Conservation (phyloP, 2,329 filamentous ascomycete genomes). For the Penicillium brevicompactum region DNA sequence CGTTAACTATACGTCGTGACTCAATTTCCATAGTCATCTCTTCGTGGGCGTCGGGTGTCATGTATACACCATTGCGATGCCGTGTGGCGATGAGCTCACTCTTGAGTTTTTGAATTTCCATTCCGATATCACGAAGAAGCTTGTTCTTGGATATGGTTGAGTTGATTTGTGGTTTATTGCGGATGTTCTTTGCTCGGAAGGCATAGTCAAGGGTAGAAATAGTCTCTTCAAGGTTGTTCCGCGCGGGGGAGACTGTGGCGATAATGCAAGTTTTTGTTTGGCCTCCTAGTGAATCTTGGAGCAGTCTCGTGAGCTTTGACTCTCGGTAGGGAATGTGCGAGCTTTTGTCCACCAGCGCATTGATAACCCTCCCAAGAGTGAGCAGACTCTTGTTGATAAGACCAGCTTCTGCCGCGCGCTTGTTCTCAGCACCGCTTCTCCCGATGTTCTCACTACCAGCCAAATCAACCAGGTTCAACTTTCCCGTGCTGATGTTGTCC, state of each 20-base stretch:
- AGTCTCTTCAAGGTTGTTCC: slow-evolving; percentile 94
- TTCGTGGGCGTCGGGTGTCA: slow-evolving; percentile 85
- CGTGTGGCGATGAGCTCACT: slow-evolving; percentile 89
- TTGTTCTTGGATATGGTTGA: slow-evolving; percentile 91
- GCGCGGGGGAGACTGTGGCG: slow-evolving; percentile 90
- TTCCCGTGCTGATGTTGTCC: slow-evolving; percentile 86
- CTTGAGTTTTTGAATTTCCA: slow-evolving; percentile 92
- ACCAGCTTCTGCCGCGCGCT: slow-evolving; percentile 91
- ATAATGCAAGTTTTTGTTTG: slow-evolving; percentile 99
- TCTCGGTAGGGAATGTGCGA: slow-evolving; percentile 89
- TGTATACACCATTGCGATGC: slow-evolving; percentile 91
- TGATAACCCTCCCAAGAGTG: slow-evolving; percentile 94
- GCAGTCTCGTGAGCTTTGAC: slow-evolving; percentile 89
- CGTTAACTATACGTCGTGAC: slow-evolving; percentile 83
- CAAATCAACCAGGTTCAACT: slow-evolving; percentile 94
- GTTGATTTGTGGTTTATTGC: slow-evolving; percentile 96
- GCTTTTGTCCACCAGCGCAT: slow-evolving; percentile 87
- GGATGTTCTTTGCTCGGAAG: slow-evolving; percentile 96
- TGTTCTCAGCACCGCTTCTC: slow-evolving; percentile 95
- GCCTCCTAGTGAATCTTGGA: slow-evolving; percentile 95
- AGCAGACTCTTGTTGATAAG: slow-evolving; percentile 97
- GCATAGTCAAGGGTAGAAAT: slow-evolving; percentile 98
- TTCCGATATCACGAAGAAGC: slow-evolving; percentile 82
- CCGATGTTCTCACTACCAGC: slow-evolving; percentile 98
- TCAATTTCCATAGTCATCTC: slow-evolving; percentile 91